Evolutionary conservation across 2,329 filamentous ascomycete species (phyloP), one percentile per base, ranked within the genome.

Genomic region (Beauveria medogensis): DNA sequence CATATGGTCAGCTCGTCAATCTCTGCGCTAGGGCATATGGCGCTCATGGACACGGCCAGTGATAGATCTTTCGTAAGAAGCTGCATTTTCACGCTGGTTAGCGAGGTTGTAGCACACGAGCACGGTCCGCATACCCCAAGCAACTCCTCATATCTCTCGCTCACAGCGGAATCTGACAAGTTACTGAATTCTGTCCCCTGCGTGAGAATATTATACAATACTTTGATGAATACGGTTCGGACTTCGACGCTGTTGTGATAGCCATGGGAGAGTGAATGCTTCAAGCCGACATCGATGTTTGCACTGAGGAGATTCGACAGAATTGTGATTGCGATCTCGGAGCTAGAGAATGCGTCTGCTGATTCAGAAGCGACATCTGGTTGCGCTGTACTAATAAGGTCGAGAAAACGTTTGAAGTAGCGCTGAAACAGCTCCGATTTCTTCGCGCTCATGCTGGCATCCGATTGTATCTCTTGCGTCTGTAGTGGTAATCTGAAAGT

Each of bases 181-280:
- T 85, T 87, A 67, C 82, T 88, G 68, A 89, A 89, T 68, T 89
- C 86, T 1, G 86, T 88, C 41, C 86, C 86, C 68, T 89, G 86
- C n/a, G 87, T 80, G 18, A 89, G 72, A 58, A 89, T 88, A 68
- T 89, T 89, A 69, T 85, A 87, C 6, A 89, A 76, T 18, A 89
- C 86, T 65, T 85, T 86, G 63, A 89, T 82, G 68, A 89, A 89
- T 2, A 86, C 86, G 5, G 85, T 88, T 57, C 86, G 80, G 62
- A 89, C 88, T 65, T 88, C 85, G 37, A 86, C 76, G 66, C 88
- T 87, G 66, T 88, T 85, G 66, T 89, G 85, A 67, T 89, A 89
- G 14, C 86, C 86, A 62, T 89, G 88, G 63, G 83, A 85, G 16
- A 89, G 73, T 2, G 85, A 88, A 68, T 88, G 85, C 68, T 89